Base-by-base conservation (phyloP, 495 filamentous ascomycete species). In the Penicillium bialowiezense region DNA sequence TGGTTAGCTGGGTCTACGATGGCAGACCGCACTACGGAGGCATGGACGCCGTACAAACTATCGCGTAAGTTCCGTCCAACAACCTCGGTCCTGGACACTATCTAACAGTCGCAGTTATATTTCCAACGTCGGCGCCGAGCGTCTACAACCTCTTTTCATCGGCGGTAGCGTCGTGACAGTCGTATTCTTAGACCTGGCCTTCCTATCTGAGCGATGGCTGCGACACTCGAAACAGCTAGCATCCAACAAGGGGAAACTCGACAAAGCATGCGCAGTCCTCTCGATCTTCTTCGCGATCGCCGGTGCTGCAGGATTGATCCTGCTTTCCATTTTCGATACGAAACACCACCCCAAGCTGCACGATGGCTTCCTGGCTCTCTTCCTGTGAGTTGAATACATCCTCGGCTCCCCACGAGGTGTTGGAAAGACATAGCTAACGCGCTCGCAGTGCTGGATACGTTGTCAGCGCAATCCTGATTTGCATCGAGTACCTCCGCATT, bases 91-190 rank as follows among this genome's bases (percentile, higher is more conserved):
- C n/a, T 28, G 3, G 20, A 6, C 1, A 41, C 13, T 15, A 32
- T 18, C 48, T 38, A 36, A 55, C 13, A 32, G 20, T 21, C 10
- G 13, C 19, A 74, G 69, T 29, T 77, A 71, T 63, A 89, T 90
- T 55, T 87, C 84, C n/a, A 90, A 97, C 67, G 75, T 96, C 21
- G 93, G 90, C 51, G 86, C 86, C 0, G 62, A 73, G 20, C 70
- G 73, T 0, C 72, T 96, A 3, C 90, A 96, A 52, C 93, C 93
- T 0, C 74, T 97, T 2, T 98, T 98, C 74, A 82, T 98, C 49
- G 74, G 83, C 9, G 90, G 90, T 45, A 85, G 84, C 68, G 71
- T 77, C 9, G 73, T 96, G 15, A 91, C 88, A 14, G 89, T 90
- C 43, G 72, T 96, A 28, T 86, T 90, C 52, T 82, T 98, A 48